phyloP scores from a whole-genome alignment of 768 basidiomycete genomes.

The Lactarius psammicola region DNA sequence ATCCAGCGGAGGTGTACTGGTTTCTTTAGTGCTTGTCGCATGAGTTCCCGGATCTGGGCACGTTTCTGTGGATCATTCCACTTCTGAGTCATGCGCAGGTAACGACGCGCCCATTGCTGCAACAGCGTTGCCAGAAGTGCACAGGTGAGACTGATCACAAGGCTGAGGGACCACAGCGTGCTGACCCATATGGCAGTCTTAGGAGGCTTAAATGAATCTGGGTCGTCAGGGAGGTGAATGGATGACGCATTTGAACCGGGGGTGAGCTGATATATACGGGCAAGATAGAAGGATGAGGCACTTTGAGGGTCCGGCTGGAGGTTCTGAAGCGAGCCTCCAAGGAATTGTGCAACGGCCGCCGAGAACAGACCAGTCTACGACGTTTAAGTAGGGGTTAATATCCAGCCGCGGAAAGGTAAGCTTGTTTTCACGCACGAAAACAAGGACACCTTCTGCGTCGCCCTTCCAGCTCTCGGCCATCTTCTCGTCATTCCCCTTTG shows the following conservation, averaged over 20 bases:
- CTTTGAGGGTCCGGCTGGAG: background rate
- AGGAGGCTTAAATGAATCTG: background rate
- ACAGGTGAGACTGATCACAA: background rate
- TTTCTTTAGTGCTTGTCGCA: background rate
- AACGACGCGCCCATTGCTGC: background rate
- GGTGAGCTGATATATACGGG: constrained; percentile 6
- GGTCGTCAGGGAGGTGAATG: background rate
- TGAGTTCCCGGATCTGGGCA: background rate
- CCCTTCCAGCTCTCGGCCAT: constrained; percentile 9
- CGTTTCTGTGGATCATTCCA: background rate
- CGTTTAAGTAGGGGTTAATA: background rate
- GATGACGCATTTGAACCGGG: background rate
- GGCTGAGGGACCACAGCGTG: background rate
- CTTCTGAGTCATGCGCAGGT: background rate
- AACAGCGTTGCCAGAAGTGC: background rate
- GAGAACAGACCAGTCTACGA: constrained; percentile 9
- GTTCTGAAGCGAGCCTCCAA: background rate
- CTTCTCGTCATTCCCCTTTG: background rate
- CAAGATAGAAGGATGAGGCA: background rate
- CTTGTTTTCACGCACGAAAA: constrained; percentile 3
- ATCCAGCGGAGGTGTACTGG: background rate
- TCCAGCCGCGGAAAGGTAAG: too few species aligned
- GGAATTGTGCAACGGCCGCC: background rate
- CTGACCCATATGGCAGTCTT: background rate
- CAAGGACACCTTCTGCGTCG: constrained; percentile 4